A percentile compares a stretch with the other conserved stretches of the same genome.
Evolutionary conservation across 1,139 yeast genomes (phyloP).

Genomic region (Groenewaldozyma auringiensis): DNA sequence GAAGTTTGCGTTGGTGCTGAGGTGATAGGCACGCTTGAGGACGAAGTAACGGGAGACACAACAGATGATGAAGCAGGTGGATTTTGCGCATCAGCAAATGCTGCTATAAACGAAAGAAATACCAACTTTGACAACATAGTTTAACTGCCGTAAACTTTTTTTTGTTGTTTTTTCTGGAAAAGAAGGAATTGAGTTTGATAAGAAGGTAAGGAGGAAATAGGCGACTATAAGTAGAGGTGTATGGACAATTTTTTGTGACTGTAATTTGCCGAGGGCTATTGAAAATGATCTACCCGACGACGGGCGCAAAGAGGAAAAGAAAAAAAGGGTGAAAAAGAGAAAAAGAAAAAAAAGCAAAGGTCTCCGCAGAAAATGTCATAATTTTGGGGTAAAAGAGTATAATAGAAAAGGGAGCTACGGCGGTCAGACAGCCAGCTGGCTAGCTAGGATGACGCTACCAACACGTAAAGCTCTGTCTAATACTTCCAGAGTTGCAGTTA

Average conservation of each 20-base stretch:
- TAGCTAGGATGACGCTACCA: too few relatives aligned
- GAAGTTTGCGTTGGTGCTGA: too few relatives aligned
- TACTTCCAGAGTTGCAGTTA: too few relatives aligned
- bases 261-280: too few relatives aligned
- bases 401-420: not conserved
- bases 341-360: not conserved
- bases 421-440: not conserved
- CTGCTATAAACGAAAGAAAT: not conserved
- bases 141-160: not conserved
- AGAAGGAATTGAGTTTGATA: not conserved
- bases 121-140: not conserved
- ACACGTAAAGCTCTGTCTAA: too few relatives aligned
- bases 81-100: not conserved
- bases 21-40: slow-evolving; percentile 6
- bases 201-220: not conserved
- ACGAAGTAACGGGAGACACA: slow-evolving; percentile 4
- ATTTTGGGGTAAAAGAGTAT: too few relatives aligned
- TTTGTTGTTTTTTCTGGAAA: too few relatives aligned
- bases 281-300: too few relatives aligned
- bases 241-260: not conserved
- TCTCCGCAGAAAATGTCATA: too few relatives aligned
- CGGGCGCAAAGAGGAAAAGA: too few relatives aligned
- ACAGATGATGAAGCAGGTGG: not conserved
- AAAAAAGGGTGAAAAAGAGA: too few relatives aligned
- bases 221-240: not conserved